Percentiles rank a stretch among this genome's conserved stretches.
Evolutionary conservation across 306 rosid genomes (phyloP).

Genomic region (Biancaea sappan): DNA sequence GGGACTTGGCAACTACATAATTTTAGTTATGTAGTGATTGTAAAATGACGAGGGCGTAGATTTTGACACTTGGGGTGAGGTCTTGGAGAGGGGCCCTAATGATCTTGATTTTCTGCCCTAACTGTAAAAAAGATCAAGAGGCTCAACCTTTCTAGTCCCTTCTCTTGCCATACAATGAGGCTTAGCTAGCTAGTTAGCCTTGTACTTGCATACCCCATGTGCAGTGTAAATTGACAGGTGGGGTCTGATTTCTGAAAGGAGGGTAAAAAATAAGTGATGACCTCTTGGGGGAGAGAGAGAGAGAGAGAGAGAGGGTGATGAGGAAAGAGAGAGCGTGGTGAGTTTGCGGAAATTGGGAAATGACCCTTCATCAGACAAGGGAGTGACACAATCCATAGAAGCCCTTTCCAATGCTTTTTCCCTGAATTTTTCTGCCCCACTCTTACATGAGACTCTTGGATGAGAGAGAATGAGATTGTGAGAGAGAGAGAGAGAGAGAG

Average conservation of each 20-base stretch:
- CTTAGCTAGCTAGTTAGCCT: neutral
- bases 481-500: constrained; percentile 21
- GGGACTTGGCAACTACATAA: neutral
- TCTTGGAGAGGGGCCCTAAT: neutral
- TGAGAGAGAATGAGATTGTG: too few species aligned
- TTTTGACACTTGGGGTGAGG: neutral
- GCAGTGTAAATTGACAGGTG: constrained; percentile 5
- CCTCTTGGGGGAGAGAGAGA: neutral
- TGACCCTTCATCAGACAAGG: constrained; percentile 45
- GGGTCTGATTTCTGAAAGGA: constrained; percentile 17
- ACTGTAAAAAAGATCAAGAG: neutral
- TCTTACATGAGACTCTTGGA: neutral
- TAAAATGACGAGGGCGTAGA: neutral
- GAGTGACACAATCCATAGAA: constrained; percentile 54
- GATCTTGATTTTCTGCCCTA: neutral
- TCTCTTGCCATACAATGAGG: neutral
- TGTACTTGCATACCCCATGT: constrained; percentile 24
- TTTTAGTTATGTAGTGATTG: neutral
- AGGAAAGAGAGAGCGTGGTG: neutral
- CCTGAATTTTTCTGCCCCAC: constrained; percentile 29
- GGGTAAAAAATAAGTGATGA: neutral
- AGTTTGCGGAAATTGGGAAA: constrained; percentile 23
- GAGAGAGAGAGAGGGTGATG: neutral
- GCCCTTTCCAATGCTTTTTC: constrained; percentile 51
- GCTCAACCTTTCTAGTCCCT: neutral